Base-by-base conservation (phyloP, 306 rosid genomes). In the Biancaea sappan region DNA sequence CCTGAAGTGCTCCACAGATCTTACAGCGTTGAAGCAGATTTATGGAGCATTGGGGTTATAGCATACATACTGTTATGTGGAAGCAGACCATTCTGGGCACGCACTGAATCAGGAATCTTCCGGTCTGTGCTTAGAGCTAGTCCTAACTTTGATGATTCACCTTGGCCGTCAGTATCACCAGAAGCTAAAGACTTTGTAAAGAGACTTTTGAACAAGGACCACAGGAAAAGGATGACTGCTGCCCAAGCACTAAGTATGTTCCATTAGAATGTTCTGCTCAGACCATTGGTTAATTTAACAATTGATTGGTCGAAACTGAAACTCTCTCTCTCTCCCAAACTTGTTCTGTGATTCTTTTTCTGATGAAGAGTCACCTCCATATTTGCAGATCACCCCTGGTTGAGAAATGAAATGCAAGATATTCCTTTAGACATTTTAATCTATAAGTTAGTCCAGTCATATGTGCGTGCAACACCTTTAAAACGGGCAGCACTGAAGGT, bases 1-100 rank as follows among this genome's bases (percentile, higher is more conserved):
- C 99, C 98, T 48, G 99, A 92, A 84, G 99, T 95, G 61, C 96
- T 95, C 67, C 98, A 92, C 74, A 85, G 99, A 86, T 95, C 98
- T 38, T 95, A 95, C 81, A 87, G 96, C 58, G 73, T 87, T 77
- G 98, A 92, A 88, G 99, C 88, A 54, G 98, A 95, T 80, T 88
- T 95, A 82, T 95, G 99, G 99, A 95, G 99, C 80, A 85, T 95
- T 38, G 98, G 99, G 72, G 99, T 95, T 34, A 92, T 95, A 54
- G 64, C 94, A 29, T 95, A 88, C 59, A 95, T 95, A 77, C 83
- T 92, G 37, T 70, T 95, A 60, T 95, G 99, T 46, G 98, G 98
- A 79, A 92, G 96, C 80, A 91, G 99, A 10, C 99, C 98, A 37
- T 95, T 92, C 80, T 95, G 98, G 97, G 97, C 98, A 10, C 86